Evolutionary conservation across 202 grass and related monocot species (phyloP).

Genomic region (Eragrostis tef): DNA sequence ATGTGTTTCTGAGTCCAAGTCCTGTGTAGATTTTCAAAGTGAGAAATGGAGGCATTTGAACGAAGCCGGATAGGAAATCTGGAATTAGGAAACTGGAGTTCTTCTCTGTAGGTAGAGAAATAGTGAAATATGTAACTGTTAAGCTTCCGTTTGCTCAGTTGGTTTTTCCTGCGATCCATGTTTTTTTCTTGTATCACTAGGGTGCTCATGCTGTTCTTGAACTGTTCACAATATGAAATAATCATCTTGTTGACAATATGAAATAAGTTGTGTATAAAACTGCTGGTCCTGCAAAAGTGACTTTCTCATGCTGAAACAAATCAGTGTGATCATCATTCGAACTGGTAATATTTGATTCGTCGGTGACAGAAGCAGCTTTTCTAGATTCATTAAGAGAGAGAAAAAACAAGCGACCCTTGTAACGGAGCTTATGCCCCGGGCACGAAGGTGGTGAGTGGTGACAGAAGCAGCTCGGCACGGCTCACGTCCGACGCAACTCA

Average conservation of each 20-base stretch:
- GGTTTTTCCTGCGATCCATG: background rate
- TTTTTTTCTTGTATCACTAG: background rate
- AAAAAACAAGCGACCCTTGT: too few species aligned
- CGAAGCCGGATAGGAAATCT: background rate
- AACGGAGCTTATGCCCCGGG: too few species aligned
- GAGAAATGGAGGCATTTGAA: background rate
- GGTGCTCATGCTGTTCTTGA: slow-evolving; percentile 26
- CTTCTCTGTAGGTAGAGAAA: background rate
- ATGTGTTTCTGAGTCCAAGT: slow-evolving; percentile 17
- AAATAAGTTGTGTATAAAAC: slow-evolving; percentile 23
- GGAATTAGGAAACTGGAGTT: background rate
- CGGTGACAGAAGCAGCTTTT: background rate
- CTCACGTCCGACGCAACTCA: too few species aligned
- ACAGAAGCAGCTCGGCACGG: too few species aligned
- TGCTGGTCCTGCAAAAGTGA: background rate
- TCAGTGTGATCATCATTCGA: background rate
- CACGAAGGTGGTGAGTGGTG: too few species aligned
- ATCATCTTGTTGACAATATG: background rate
- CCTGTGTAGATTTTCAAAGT: slow-evolving; percentile 13
- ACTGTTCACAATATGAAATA: background rate
- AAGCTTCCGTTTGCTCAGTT: background rate
- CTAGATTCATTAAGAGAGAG: too few species aligned
- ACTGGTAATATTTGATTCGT: background rate
- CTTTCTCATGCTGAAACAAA: background rate
- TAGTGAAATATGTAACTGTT: background rate